Evolutionary conservation across 73 alveolate genomes (phyloP).

Genomic region (Symbiodinium natans): DNA sequence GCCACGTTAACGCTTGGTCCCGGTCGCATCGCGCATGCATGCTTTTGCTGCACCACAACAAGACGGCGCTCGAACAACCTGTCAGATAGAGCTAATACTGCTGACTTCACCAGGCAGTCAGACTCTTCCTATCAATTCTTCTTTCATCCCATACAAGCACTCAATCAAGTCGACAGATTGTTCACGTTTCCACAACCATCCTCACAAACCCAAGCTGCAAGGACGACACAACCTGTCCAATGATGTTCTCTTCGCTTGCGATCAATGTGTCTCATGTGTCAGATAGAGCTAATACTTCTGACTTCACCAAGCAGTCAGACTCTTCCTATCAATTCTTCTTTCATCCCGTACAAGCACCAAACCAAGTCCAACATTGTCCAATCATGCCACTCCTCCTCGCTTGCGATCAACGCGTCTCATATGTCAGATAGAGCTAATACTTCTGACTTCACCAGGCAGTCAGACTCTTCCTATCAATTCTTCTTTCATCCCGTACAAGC

Average conservation of each 20-base stretch:
- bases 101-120: background rate
- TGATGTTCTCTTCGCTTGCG: background rate
- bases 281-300: slow-evolving; percentile 4
- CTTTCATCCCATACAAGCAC: background rate
- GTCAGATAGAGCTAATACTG: background rate
- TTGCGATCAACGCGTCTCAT: too few relatives aligned
- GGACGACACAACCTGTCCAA: background rate
- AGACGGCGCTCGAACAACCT: too few relatives aligned
- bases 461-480: slow-evolving; percentile 6
- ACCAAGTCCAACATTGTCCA: background rate
- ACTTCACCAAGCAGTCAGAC: slow-evolving; percentile 1
- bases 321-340: background rate
- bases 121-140: background rate
- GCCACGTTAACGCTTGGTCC: too few relatives aligned
- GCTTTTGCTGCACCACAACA: too few relatives aligned
- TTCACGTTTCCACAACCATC: background rate
- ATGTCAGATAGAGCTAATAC: background rate
- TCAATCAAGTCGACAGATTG: too few relatives aligned
- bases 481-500: background rate
- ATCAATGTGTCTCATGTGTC: too few relatives aligned
- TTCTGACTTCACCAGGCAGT: background rate
- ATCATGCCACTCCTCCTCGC: too few relatives aligned
- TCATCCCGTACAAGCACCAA: background rate
- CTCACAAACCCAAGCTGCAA: background rate
- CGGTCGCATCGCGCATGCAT: too few relatives aligned